Percentiles rank a stretch among this genome's conserved stretches.
These are phyloP conservation scores for Hypoxylon sp. DNA, from an alignment of 2,329 filamentous ascomycete species.

Conservation along the genomic window DNA sequence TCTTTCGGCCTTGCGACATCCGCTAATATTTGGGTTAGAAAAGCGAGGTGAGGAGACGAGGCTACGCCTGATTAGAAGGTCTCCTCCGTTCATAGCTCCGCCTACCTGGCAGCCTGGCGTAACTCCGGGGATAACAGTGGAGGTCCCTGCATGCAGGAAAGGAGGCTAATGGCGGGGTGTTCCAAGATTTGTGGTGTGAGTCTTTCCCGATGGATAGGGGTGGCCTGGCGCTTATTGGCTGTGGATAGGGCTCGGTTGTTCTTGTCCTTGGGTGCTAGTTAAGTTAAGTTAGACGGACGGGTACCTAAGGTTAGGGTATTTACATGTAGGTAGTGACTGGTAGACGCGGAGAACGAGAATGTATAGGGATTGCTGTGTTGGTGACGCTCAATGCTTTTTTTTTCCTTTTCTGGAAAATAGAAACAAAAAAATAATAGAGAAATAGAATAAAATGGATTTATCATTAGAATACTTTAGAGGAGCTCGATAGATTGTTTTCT, in stretches of 20 bases:
- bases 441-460: too few species aligned
- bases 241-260: neutral
- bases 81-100: conserved; percentile 8
- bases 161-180: neutral
- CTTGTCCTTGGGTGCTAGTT: neutral
- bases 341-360: too few species aligned
- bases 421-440: too few species aligned
- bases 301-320: too few species aligned
- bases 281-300: too few species aligned
- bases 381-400: too few species aligned
- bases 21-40: neutral
- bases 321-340: too few species aligned
- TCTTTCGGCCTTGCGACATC: neutral
- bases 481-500: too few species aligned
- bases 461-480: too few species aligned
- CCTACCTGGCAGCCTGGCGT: neutral
- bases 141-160: neutral
- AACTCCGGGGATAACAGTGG: neutral
- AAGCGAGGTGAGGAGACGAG: neutral
- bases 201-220: neutral
- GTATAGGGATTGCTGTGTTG: too few species aligned
- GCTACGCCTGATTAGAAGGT: neutral
- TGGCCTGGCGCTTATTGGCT: conserved; percentile 1
- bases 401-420: too few species aligned
- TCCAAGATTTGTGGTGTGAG: neutral